These are phyloP conservation scores for Fusarium odoratissimum DNA, from an alignment of 2,329 filamentous ascomycete genomes.

Conservation along the genomic window DNA sequence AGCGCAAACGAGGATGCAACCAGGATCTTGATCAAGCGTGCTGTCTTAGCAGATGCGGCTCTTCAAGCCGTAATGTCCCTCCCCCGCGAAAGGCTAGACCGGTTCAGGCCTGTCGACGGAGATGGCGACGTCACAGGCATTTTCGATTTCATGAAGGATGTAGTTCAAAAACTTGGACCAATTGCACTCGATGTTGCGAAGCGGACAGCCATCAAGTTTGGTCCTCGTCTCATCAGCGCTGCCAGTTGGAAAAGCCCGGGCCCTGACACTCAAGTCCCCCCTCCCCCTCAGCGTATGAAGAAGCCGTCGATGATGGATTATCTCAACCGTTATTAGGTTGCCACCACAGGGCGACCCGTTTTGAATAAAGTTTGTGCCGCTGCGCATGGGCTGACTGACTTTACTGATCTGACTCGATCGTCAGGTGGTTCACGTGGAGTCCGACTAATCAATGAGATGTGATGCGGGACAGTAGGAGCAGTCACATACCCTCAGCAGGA, in stretches of 20 bases:
- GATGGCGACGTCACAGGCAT: not conserved
- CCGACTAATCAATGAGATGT: not conserved
- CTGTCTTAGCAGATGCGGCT: not conserved
- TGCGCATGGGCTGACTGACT: not conserved
- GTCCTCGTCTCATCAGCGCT: not conserved
- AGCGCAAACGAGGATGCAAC: not conserved
- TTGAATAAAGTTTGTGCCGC: not conserved
- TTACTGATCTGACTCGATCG: not conserved
- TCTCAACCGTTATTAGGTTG: not conserved
- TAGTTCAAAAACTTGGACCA: not conserved
- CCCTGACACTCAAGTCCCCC: not conserved
- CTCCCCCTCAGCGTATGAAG: not conserved
- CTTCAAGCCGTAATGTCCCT: not conserved
- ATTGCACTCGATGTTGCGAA: not conserved
- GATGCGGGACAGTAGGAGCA: not conserved
- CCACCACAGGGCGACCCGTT: not conserved
- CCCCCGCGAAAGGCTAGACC: not conserved
- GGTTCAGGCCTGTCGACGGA: not conserved
- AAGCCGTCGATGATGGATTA: not conserved
- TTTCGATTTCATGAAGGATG: not conserved
- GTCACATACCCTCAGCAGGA: not conserved
- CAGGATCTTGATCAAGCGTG: not conserved
- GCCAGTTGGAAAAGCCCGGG: not conserved
- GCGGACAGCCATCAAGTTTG: not conserved
- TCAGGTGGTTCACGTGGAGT: not conserved